These are phyloP conservation scores for Venturia nashicola DNA, from an alignment of 2,329 filamentous ascomycete genomes.

Conservation along the genomic window DNA sequence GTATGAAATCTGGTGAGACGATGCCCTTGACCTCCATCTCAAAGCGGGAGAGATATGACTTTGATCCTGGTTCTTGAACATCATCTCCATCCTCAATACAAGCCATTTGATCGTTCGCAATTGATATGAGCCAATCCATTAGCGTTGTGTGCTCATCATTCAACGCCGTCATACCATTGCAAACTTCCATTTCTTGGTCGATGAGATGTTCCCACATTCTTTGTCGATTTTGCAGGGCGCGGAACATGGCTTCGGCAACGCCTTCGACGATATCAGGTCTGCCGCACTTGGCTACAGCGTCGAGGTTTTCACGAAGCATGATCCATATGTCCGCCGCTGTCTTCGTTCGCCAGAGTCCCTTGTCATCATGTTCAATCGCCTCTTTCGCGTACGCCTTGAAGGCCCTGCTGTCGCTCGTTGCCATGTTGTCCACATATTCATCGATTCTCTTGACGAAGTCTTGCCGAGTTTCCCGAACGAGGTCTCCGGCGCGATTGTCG, in stretches of 20 bases:
- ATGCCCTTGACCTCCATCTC: conserved; percentile 69
- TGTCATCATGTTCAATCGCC: conserved; percentile 75
- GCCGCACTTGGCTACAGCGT: conserved; percentile 71
- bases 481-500: conserved; percentile 77
- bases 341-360: conserved; percentile 83
- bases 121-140: conserved; percentile 88
- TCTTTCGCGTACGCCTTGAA: conserved; percentile 69
- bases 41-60: conserved; percentile 80
- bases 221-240: conserved; percentile 71
- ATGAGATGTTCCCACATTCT: conserved; percentile 78
- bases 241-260: conserved; percentile 91
- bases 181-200: conserved; percentile 70
- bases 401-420: conserved; percentile 65
- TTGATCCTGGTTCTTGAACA: conserved; percentile 53
- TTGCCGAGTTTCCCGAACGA: conserved; percentile 86
- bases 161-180: conserved; percentile 45
- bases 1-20: conserved; percentile 67
- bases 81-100: conserved; percentile 78
- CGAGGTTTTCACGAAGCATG: conserved; percentile 88
- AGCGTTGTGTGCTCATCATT: conserved; percentile 59
- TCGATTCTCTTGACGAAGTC: conserved; percentile 93
- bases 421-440: conserved; percentile 95
- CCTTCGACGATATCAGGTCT: conserved; percentile 87
- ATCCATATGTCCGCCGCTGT: conserved; percentile 93
- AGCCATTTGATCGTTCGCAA: conserved; percentile 96